Evolutionary conservation across 495 filamentous ascomycete genomes (phyloP).

Genomic region (Immersiella caudata): DNA sequence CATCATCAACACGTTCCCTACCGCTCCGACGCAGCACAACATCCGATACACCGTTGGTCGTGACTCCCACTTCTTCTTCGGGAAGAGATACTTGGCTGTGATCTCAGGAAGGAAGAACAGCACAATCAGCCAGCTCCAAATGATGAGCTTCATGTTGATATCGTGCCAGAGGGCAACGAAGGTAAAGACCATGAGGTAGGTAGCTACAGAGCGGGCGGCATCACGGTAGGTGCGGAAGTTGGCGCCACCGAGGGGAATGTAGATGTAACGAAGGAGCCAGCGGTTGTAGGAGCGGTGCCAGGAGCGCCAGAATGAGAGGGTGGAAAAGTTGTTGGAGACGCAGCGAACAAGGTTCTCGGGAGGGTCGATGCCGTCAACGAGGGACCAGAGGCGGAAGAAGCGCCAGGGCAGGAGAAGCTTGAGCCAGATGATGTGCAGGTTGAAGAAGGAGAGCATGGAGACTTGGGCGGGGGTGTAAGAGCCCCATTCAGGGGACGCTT

Average conservation of each 20-base stretch:
- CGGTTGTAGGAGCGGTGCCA: constrained; percentile 96
- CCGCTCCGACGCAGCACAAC: constrained; percentile 81
- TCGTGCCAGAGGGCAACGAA: constrained; percentile 99
- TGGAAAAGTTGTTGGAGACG: constrained; percentile 92
- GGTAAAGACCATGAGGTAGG: constrained; percentile 86
- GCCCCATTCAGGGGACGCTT: constrained; percentile 74
- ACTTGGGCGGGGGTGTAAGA: constrained; percentile 87
- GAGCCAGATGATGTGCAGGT: constrained; percentile 96
- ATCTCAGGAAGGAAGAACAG: constrained; percentile 92
- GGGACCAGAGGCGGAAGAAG: constrained; percentile 93
- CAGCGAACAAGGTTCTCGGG: constrained; percentile 99
- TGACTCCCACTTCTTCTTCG: constrained; percentile 65
- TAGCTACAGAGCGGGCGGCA: constrained; percentile 58
- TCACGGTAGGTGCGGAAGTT: constrained; percentile 41
- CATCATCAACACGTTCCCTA: constrained; percentile 91
- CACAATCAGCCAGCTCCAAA: constrained; percentile 96
- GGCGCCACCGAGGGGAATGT: constrained; percentile 83
- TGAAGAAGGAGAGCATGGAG: constrained; percentile 91
- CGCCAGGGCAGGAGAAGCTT: constrained; percentile 97
- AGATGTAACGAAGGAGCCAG: constrained; percentile 94
- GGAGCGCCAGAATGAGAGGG: constrained; percentile 89
- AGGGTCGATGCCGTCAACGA: constrained; percentile 88
- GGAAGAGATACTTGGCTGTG: constrained; percentile 70
- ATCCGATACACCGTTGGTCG: constrained; percentile 72
- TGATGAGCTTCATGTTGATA: constrained; percentile 85